Evolutionary conservation across 495 filamentous ascomycete species (phyloP), one percentile per base, ranked within the genome.

Genomic region (Beverwykella pulmonaria): DNA sequence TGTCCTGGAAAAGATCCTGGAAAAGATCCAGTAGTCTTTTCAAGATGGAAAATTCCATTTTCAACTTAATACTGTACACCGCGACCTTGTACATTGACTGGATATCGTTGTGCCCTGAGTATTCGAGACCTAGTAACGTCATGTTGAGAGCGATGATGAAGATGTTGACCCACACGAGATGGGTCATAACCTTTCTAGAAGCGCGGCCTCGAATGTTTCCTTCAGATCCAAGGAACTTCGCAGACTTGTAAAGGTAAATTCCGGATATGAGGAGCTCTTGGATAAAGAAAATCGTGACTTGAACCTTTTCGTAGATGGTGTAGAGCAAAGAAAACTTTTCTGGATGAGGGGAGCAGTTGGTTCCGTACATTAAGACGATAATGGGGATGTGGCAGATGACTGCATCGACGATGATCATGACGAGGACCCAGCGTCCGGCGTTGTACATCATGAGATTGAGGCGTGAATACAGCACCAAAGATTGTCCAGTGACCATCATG

Each of bases 21-120:
- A 59, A 59, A 1, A 65, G 29, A 47, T 62, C 67, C 14, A 67
- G 49, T 2, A 73, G 64, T 27, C 57, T 49, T 60, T 79, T 79
- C 34, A 79, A 61, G 46, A 79, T 75, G 26, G 74, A 27, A 59
- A 78, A 78, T 68, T 79, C 78, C 41, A 79, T 72, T 59, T 76
- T 71, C 29, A 79, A 48, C 52, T 79, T 79, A 39, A 79, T 55
- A 20, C 67, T 60, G 59, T 79, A 79, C 39, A 76, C 71, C 46
- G 74, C 73, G 3, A 73, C 67, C 30, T 79, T 76, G 23, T 77
- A 70, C 10, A 66, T 69, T 4, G 65, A 62, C 49, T 76, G 68
- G 34, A 76, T 61, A 12, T 67, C 65, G 67, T 70, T 75, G 30
- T 64, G 63, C 23, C 66, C 72, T 20, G 63, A 49, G 41, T 71